A percentile compares a stretch with the other conserved stretches of the same genome.
phyloP scores from a whole-genome alignment of 805 yeast genomes.

The Candida chauliodis region DNA sequence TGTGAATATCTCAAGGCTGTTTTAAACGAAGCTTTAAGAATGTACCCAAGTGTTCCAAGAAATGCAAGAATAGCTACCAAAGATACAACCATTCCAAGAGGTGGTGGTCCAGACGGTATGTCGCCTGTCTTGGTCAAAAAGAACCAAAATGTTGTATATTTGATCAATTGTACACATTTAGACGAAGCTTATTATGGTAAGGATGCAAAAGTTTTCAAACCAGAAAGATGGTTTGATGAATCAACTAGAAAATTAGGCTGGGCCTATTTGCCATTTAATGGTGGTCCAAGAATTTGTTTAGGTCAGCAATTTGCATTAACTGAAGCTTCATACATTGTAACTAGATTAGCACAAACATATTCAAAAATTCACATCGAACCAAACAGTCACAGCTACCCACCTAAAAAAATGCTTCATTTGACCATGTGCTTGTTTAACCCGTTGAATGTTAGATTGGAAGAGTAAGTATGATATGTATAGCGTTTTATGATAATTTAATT shows the following conservation, averaged over 20 bases:
- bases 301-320: slow-evolving; percentile 58
- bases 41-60: slow-evolving; percentile 34
- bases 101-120: slow-evolving; percentile 30
- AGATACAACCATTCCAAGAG: slow-evolving; percentile 26
- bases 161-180: slow-evolving; percentile 45
- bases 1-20: slow-evolving; percentile 29
- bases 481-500: too few relatives aligned
- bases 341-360: slow-evolving; percentile 31
- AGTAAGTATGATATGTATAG: too few relatives aligned
- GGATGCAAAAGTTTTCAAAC: slow-evolving; percentile 44
- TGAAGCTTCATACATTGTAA: slow-evolving; percentile 47
- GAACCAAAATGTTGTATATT: slow-evolving; percentile 42
- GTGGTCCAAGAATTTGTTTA: slow-evolving; percentile 55
- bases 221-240: slow-evolving; percentile 45
- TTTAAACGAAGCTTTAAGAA: slow-evolving; percentile 28
- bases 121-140: slow-evolving; percentile 41
- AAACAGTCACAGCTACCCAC: slow-evolving; percentile 24
- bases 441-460: slow-evolving; percentile 12
- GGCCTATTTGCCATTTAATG: slow-evolving; percentile 52
- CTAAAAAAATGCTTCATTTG: slow-evolving; percentile 25
- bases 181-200: slow-evolving; percentile 38
- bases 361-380: slow-evolving; percentile 18
- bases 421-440: slow-evolving; percentile 27
- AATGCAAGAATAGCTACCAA: slow-evolving; percentile 25
- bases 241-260: slow-evolving; percentile 37